These are phyloP conservation scores for Scheffersomyces cryptocercus DNA, from an alignment of 1,139 yeast genomes.

Conservation along the genomic window DNA sequence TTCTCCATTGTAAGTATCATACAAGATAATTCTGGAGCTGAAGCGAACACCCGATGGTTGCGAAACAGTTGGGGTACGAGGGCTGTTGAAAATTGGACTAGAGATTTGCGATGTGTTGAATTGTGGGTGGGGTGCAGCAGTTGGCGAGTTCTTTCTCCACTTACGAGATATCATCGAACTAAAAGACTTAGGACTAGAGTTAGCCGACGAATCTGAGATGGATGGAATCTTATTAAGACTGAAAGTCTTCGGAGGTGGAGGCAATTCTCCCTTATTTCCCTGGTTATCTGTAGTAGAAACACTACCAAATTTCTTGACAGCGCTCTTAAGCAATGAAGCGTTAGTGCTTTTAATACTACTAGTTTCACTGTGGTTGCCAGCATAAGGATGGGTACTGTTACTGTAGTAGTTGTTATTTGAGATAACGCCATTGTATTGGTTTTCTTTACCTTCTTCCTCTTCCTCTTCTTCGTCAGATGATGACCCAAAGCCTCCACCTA, in stretches of 20 bases:
- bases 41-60: constrained; percentile 57
- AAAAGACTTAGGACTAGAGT: constrained; percentile 35
- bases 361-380: not conserved
- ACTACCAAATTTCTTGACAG: constrained; percentile 7
- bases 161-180: constrained; percentile 31
- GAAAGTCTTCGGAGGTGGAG: constrained; percentile 22
- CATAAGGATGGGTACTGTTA: not conserved
- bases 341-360: too few relatives aligned
- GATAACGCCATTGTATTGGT: not conserved
- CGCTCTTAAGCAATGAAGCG: constrained; percentile 6
- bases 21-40: constrained; percentile 80
- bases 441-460: constrained; percentile 24
- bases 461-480: constrained; percentile 19
- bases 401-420: not conserved
- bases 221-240: constrained; percentile 31
- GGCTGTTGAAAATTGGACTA: not conserved
- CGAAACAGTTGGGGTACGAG: constrained; percentile 3
- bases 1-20: constrained; percentile 79
- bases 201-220: constrained; percentile 23
- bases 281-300: constrained; percentile 1
- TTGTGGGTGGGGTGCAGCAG: not conserved
- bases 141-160: constrained; percentile 21
- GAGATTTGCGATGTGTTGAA: not conserved
- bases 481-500: constrained; percentile 15
- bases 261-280: not conserved